These are phyloP conservation scores for Chlamydomonas urium DNA, from an alignment of 139 green algal genomes.

Conservation along the genomic window DNA sequence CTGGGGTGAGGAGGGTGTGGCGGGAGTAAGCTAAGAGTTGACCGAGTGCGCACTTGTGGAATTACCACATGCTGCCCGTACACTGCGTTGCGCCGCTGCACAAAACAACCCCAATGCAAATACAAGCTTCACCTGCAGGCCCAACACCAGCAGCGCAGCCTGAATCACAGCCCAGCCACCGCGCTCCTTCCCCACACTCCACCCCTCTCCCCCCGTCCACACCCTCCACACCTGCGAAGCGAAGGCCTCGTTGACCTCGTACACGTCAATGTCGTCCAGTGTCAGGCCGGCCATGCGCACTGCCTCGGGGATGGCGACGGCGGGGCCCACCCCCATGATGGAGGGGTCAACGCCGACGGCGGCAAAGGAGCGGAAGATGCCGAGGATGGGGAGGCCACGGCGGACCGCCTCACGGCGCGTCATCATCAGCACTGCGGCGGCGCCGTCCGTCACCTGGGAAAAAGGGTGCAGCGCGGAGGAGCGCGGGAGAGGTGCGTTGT, in stretches of 20 bases:
- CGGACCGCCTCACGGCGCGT: constrained; percentile 77
- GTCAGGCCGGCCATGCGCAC: constrained; percentile 67
- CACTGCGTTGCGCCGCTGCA: no score
- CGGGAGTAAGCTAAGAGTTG: no score
- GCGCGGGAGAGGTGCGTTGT: not conserved
- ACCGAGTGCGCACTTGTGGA: no score
- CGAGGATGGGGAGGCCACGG: constrained; percentile 83
- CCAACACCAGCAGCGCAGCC: no score
- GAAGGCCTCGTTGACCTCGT: constrained; percentile 98
- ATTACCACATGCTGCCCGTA: no score
- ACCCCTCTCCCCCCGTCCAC: not conserved
- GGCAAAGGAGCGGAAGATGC: constrained; percentile 64
- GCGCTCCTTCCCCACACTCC: no score
- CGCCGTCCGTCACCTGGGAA: constrained; percentile 90
- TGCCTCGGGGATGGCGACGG: constrained; percentile 91
- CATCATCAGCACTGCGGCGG: constrained; percentile 89
- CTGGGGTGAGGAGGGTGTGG: no score
- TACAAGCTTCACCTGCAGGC: no score
- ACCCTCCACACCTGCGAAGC: constrained; percentile 64
- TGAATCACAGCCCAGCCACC: no score
- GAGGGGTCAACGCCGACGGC: constrained; percentile 86
- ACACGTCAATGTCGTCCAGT: constrained; percentile 95
- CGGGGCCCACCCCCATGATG: constrained; percentile 96
- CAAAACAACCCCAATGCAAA: no score
- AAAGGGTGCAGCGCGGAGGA: not conserved